A percentile compares a stretch with the other conserved stretches of the same genome.
Conservation (phyloP, 176 grass and related monocot species). For the Rhipidocladum racemiflorum region DNA sequence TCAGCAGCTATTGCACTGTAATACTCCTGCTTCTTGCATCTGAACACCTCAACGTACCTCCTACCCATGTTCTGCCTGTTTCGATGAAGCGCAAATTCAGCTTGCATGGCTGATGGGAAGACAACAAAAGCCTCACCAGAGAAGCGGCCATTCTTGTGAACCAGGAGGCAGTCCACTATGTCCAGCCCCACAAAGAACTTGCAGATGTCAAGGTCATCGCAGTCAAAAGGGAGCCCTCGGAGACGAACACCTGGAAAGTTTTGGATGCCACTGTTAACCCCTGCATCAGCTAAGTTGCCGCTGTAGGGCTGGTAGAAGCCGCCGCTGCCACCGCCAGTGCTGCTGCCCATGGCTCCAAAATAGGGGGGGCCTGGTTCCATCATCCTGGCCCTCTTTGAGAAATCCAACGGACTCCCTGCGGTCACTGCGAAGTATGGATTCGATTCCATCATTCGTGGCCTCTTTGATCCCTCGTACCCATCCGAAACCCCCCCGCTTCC, state of each 20-base stretch:
- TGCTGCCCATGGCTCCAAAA: conserved; percentile 48
- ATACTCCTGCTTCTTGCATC: conserved; percentile 93
- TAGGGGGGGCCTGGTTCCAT: conserved; percentile 57
- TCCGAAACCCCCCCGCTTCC: conserved; percentile 84
- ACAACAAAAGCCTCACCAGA: conserved; percentile 82
- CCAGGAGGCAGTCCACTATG: conserved; percentile 73
- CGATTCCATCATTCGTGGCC: conserved; percentile 98
- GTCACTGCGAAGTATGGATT: conserved; percentile 99
- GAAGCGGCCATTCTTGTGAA: conserved; percentile 81
- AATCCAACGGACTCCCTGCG: conserved; percentile 51
- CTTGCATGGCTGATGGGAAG: conserved; percentile 59
- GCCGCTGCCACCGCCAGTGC: conserved; percentile 16
- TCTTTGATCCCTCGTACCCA: conserved; percentile 97
- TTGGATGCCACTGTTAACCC: conserved; percentile 47
- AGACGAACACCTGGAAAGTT: conserved; percentile 74
- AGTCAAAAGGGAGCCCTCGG: conserved; percentile 87
- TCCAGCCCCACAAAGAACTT: conserved; percentile 87
- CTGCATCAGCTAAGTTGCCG: conserved; percentile 42
- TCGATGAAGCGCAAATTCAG: conserved; percentile 72
- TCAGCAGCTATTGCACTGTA: conserved; percentile 74
- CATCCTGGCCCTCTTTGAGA: conserved; percentile 75
- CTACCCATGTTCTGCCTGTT: conserved; percentile 89
- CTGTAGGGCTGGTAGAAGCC: conserved; percentile 50
- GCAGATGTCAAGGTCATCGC: conserved; percentile 74
- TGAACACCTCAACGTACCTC: conserved; percentile 88